Conservation (phyloP, 108 stramenopile species). For the Cyclotella baltica region DNA sequence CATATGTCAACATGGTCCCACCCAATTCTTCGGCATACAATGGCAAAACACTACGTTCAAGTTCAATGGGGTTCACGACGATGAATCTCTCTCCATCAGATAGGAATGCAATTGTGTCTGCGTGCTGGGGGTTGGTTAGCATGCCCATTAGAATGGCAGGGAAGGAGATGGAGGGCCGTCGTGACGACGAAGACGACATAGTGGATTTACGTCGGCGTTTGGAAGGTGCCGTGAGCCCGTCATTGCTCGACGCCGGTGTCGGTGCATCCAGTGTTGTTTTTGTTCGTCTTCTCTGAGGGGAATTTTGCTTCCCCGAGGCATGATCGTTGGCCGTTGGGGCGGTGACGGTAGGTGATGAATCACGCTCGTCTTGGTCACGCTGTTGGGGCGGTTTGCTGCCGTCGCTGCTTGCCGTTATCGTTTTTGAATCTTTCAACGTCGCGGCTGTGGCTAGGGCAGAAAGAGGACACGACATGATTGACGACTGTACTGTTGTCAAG, state of each 20-base stretch:
- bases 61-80: constrained; percentile 27
- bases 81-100: constrained; percentile 36
- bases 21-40: constrained; percentile 16
- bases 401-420: neutral
- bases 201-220: constrained; percentile 11
- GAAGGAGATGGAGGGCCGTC: constrained; percentile 3
- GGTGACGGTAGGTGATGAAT: neutral
- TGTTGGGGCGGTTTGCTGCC: neutral
- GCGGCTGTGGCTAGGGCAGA: neutral
- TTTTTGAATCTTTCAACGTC: neutral
- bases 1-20: constrained; percentile 1
- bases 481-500: too few species aligned
- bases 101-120: constrained; percentile 26
- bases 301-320: neutral
- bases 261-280: neutral
- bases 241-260: neutral
- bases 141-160: constrained; percentile 43
- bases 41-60: constrained; percentile 24
- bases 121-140: constrained; percentile 19
- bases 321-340: neutral
- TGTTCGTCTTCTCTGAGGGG: neutral
- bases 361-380: neutral
- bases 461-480: neutral
- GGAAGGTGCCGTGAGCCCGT: neutral
- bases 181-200: too few species aligned